Conservation (phyloP, 305 asterid genomes). For the Rubia tinctorum region DNA sequence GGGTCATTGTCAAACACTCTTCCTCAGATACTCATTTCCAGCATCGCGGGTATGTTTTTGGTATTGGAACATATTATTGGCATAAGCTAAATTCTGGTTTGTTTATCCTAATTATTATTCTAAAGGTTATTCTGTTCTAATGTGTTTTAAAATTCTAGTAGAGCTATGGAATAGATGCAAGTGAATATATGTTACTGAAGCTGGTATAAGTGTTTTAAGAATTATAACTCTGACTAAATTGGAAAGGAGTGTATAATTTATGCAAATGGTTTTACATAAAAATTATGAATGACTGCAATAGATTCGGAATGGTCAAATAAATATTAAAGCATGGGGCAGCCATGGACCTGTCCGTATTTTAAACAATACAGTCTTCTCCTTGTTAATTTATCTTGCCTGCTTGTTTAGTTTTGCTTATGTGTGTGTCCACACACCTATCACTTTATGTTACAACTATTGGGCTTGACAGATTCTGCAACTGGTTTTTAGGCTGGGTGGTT, state of each 20-base stretch:
- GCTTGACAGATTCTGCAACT: background rate
- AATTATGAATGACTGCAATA: background rate
- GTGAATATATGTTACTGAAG: background rate
- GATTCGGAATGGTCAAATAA: background rate
- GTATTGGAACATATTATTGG: constrained; percentile 19
- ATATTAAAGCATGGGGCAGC: background rate
- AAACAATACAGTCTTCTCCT: constrained; percentile 1
- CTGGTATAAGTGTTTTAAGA: background rate
- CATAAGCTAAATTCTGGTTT: background rate
- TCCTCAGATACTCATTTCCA: constrained; percentile 82
- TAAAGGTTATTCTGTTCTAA: background rate
- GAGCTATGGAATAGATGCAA: background rate
- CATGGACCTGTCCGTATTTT: background rate
- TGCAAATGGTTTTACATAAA: background rate
- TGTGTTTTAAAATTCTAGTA: background rate
- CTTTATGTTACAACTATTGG: background rate
- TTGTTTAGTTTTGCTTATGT: background rate
- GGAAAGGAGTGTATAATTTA: background rate
- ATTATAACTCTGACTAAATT: background rate
- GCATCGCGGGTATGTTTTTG: constrained; percentile 65
- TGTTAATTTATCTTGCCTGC: background rate
- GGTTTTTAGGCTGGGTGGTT: constrained; percentile 79
- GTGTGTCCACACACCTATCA: background rate
- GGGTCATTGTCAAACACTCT: constrained; percentile 98
- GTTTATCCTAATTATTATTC: background rate